These are phyloP conservation scores for Pythium pyrilobum DNA, from an alignment of 352 stramenopile species.

Conservation along the genomic window DNA sequence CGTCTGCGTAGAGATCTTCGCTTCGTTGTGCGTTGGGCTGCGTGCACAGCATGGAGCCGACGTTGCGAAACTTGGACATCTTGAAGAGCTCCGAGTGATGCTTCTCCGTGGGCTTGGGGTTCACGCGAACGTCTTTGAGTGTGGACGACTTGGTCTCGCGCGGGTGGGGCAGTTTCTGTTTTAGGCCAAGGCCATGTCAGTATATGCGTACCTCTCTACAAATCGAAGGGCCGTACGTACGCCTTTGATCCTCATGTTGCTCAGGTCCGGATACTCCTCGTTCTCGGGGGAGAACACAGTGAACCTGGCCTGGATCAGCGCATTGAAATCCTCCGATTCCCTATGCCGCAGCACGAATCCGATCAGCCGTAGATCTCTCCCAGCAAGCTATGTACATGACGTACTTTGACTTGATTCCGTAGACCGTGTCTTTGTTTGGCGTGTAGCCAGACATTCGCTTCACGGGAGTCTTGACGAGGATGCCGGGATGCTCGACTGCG, in stretches of 20 bases:
- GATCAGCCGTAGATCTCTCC: not conserved
- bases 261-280: constrained; percentile 70
- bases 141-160: constrained; percentile 69
- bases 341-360: constrained; percentile 17
- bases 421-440: constrained; percentile 50
- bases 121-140: constrained; percentile 57
- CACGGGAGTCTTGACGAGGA: constrained; percentile 50
- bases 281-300: constrained; percentile 68
- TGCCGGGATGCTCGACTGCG: constrained; percentile 65
- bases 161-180: constrained; percentile 64
- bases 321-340: constrained; percentile 65
- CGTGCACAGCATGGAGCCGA: constrained; percentile 58
- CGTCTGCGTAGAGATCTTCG: constrained; percentile 8
- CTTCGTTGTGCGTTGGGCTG: constrained; percentile 30
- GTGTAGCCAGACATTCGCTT: constrained; percentile 57
- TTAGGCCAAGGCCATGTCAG: not conserved
- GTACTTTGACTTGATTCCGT: constrained; percentile 78
- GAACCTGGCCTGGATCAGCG: constrained; percentile 58
- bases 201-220: no score
- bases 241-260: constrained; percentile 75
- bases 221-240: constrained; percentile 41
- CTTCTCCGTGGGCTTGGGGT: constrained; percentile 24
- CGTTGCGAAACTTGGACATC: constrained; percentile 85
- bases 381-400: not conserved
- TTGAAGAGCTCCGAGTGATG: constrained; percentile 61